phyloP scores from a whole-genome alignment of 805 yeast species.

The Candida endomychidarum region DNA sequence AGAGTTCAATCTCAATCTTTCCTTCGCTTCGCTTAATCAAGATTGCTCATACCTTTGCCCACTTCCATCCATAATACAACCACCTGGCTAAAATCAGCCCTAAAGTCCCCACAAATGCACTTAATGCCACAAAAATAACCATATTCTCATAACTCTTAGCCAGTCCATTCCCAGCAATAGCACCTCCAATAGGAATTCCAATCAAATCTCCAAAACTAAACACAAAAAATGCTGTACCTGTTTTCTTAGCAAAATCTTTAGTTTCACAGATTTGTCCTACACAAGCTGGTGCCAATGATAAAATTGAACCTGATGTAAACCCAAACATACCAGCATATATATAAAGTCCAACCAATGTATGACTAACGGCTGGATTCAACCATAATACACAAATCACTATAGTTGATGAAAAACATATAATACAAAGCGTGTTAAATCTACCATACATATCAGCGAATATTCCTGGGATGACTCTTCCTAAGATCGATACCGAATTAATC shows the following conservation, averaged over 20 bases:
- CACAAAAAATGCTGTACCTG: constrained; percentile 29
- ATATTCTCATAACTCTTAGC: constrained; percentile 19
- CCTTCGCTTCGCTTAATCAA: too few species aligned
- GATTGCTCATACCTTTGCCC: constrained; percentile 5
- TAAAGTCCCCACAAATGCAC: constrained; percentile 22
- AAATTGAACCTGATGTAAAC: constrained; percentile 28
- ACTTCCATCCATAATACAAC: constrained; percentile 22
- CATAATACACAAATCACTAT: constrained; percentile 24
- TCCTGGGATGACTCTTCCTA: constrained; percentile 28
- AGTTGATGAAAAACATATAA: constrained; percentile 16
- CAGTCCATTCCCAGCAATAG: constrained; percentile 17
- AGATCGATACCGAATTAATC: constrained; percentile 26
- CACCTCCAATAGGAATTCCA: constrained; percentile 32
- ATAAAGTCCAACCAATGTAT: constrained; percentile 22
- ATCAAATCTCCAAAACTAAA: constrained; percentile 28
- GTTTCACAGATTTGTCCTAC: constrained; percentile 27
- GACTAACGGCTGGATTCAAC: constrained; percentile 25
- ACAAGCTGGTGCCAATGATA: constrained; percentile 25
- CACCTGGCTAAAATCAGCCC: constrained; percentile 22
- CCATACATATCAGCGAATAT: constrained; percentile 27
- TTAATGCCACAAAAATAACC: constrained; percentile 24
- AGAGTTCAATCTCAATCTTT: background rate
- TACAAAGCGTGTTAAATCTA: constrained; percentile 24
- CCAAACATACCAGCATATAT: constrained; percentile 27
- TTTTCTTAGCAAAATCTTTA: constrained; percentile 25